Conservation (phyloP, 441 rosid genomes). For the Hura crepitans region DNA sequence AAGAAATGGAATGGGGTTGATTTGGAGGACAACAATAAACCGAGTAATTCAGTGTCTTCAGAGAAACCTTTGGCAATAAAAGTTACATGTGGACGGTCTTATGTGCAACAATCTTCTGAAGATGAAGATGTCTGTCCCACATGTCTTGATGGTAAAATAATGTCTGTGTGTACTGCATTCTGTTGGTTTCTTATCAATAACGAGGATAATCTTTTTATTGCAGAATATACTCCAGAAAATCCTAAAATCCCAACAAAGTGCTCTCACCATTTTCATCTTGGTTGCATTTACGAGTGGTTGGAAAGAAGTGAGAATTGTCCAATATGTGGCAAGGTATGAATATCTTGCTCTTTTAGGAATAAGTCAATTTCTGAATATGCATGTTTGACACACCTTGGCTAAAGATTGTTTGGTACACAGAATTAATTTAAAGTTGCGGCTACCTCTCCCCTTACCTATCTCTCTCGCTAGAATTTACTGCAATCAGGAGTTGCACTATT, state of each 20-base stretch:
- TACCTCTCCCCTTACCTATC: too few species aligned
- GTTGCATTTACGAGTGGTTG: slow-evolving; percentile 95
- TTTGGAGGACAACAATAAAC: slow-evolving; percentile 45
- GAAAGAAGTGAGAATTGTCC: slow-evolving; percentile 96
- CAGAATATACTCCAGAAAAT: slow-evolving; percentile 80
- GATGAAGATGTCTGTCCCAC: slow-evolving; percentile 90
- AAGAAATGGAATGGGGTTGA: slow-evolving; percentile 48
- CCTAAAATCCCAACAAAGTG: slow-evolving; percentile 75
- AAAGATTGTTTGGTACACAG: neutral
- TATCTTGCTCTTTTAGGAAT: slow-evolving; percentile 3
- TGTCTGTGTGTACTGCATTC: neutral
- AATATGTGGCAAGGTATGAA: slow-evolving; percentile 78
- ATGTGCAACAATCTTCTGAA: slow-evolving; percentile 45
- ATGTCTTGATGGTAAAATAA: slow-evolving; percentile 74
- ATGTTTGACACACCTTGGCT: neutral
- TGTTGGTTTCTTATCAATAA: neutral
- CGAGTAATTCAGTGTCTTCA: slow-evolving; percentile 42
- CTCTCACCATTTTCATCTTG: slow-evolving; percentile 87
- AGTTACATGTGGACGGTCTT: slow-evolving; percentile 28
- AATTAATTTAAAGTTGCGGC: neutral
- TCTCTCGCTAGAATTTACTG: neutral
- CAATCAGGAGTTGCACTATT: neutral
- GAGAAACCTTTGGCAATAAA: slow-evolving; percentile 35
- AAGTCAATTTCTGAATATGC: neutral
- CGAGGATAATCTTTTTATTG: slow-evolving; percentile 21